Conservation (phyloP, 164 flowering plant species). For the Magnolia changhungtana region DNA sequence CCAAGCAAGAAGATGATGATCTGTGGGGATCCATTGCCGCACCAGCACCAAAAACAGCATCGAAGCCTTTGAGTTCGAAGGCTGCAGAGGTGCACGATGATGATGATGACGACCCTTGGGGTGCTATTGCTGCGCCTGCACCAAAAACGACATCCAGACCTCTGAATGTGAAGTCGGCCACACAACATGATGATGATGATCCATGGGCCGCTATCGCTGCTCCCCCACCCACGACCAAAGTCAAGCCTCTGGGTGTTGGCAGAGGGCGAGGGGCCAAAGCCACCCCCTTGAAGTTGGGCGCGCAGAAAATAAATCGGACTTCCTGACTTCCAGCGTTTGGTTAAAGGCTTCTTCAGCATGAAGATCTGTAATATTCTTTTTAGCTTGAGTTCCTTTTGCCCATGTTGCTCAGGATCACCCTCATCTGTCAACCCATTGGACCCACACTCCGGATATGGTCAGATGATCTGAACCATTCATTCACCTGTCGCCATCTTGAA, state of each 20-base stretch:
- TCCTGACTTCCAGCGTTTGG: background rate
- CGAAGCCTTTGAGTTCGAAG: conserved; percentile 56
- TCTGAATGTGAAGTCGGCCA: conserved; percentile 36
- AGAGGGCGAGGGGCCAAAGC: conserved; percentile 72
- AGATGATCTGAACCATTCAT: background rate
- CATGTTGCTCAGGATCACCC: background rate
- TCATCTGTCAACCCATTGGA: background rate
- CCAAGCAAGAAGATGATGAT: conserved; percentile 30
- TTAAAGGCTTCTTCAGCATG: background rate
- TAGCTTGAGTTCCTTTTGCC: background rate
- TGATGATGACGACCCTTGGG: conserved; percentile 22
- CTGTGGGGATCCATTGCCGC: conserved; percentile 65
- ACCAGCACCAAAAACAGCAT: conserved; percentile 58
- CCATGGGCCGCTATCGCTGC: conserved; percentile 98
- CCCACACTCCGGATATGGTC: background rate
- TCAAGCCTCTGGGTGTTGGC: conserved; percentile 66
- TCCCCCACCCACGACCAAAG: conserved; percentile 79
- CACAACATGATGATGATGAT: conserved; percentile 49
- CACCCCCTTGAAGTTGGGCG: conserved; percentile 63
- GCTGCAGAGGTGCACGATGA: conserved; percentile 25
- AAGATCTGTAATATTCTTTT: conserved; percentile 19
- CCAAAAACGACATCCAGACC: conserved; percentile 58
- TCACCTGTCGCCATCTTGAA: background rate
- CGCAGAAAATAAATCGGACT: conserved; percentile 80
- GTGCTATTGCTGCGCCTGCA: conserved; percentile 70